Evolutionary conservation across 768 basidiomycete genomes (phyloP).

Genomic region (Tubosaeta brunneosetosa): DNA sequence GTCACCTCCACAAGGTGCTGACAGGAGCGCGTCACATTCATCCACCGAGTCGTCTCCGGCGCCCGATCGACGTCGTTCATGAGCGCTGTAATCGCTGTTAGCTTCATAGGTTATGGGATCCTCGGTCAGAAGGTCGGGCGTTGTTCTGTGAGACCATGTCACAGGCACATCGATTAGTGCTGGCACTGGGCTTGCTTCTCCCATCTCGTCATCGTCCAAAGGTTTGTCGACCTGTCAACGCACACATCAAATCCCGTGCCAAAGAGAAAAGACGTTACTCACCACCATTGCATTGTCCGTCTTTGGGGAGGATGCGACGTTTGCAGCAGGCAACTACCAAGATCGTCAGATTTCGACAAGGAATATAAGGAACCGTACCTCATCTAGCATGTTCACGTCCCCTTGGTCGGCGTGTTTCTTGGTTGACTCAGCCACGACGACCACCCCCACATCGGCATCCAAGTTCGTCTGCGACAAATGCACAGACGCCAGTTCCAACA

Average conservation of each 20-base stretch:
- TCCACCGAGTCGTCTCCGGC: constrained; percentile 14
- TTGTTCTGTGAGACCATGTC: not conserved
- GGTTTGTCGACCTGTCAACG: not conserved
- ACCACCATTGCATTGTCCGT: constrained; percentile 1
- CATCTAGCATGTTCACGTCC: constrained; percentile 1
- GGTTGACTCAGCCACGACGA: not conserved
- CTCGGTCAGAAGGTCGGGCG: constrained; percentile 17
- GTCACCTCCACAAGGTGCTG: not conserved
- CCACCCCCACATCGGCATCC: not conserved
- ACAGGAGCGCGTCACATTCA: constrained; percentile 15
- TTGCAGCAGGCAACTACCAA: constrained; percentile 1
- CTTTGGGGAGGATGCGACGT: not conserved
- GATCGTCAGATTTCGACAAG: constrained; percentile 1
- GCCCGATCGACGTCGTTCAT: not conserved
- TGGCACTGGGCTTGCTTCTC: not conserved
- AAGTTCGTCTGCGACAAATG: constrained; percentile 10
- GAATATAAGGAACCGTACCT: constrained; percentile 9
- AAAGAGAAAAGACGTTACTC: not conserved
- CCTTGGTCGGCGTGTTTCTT: not conserved
- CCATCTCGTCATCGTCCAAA: not conserved
- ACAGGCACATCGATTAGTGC: not conserved
- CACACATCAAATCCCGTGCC: not conserved
- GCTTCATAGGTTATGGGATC: not conserved
- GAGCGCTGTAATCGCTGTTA: not conserved
- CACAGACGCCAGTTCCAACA: constrained; percentile 24